phyloP scores from a whole-genome alignment of 768 basidiomycete genomes.

The Calocybe gangraenosa region DNA sequence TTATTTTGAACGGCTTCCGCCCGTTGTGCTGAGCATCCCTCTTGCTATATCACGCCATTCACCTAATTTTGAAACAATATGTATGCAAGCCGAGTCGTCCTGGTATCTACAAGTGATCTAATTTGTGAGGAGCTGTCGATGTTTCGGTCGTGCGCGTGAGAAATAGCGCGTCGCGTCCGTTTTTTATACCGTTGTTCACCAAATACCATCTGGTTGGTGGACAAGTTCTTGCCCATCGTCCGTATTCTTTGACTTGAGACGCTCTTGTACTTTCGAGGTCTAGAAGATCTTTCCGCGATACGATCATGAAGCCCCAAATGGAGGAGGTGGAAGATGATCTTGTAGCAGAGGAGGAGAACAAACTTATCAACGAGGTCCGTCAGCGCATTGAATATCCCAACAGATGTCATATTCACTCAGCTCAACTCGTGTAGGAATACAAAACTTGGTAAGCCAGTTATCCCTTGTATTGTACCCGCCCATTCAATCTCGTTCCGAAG shows the following conservation, averaged over 20 bases:
- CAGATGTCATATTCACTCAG: not conserved
- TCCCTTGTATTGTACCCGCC: slow-evolving; percentile 1
- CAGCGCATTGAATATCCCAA: slow-evolving; percentile 12
- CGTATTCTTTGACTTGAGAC: not conserved
- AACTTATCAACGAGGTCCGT: slow-evolving; percentile 79
- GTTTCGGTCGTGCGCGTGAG: slow-evolving; percentile 36
- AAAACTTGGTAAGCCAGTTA: slow-evolving; percentile 63
- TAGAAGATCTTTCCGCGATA: not conserved
- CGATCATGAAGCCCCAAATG: slow-evolving; percentile 42
- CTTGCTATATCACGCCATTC: slow-evolving; percentile 13
- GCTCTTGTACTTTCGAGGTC: not conserved
- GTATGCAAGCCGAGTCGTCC: slow-evolving; percentile 3
- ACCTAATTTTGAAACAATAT: slow-evolving; percentile 10
- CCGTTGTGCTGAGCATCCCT: slow-evolving; percentile 6
- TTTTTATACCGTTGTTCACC: no score
- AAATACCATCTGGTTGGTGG: no score
- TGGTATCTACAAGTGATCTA: no score
- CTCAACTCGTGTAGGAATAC: slow-evolving; percentile 55
- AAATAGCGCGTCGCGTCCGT: slow-evolving; percentile 38
- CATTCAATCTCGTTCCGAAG: slow-evolving; percentile 31
- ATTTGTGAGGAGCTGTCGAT: no score
- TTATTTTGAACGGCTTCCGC: slow-evolving; percentile 10
- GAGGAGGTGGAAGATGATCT: slow-evolving; percentile 80
- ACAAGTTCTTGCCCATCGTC: no score
- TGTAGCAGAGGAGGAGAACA: slow-evolving; percentile 83